phyloP scores from a whole-genome alignment of 2,329 filamentous ascomycete species.

The Conoideocrella luteorostrata region DNA sequence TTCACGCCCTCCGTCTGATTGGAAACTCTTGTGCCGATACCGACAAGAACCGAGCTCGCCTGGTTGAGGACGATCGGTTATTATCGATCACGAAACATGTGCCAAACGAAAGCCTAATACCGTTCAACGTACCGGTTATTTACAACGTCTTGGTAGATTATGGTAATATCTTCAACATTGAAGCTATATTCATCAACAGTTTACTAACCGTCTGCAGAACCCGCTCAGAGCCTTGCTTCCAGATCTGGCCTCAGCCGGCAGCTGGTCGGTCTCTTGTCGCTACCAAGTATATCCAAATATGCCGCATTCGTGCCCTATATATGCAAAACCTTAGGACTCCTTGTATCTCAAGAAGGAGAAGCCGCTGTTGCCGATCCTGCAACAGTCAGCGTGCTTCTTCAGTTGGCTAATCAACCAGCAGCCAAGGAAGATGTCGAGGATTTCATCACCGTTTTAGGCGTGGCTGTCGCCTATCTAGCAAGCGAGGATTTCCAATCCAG shows the following conservation, averaged over 20 bases:
- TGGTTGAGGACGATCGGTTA: conserved; percentile 44
- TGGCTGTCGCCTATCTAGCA: conserved; percentile 50
- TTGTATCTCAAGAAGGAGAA: conserved; percentile 48
- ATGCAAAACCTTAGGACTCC: conserved; percentile 50
- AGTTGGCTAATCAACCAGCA: conserved; percentile 36
- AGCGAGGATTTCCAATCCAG: conserved; percentile 43
- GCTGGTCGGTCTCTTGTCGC: conserved; percentile 43
- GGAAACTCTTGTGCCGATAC: conserved; percentile 60
- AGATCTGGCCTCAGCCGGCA: conserved; percentile 42
- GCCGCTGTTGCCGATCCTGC: conserved; percentile 33
- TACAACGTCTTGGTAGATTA: conserved; percentile 60
- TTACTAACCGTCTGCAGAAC: conserved; percentile 33
- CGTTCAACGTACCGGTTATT: conserved; percentile 51
- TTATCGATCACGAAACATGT: conserved; percentile 42
- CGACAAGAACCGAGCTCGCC: conserved; percentile 52
- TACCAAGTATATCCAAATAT: conserved; percentile 35
- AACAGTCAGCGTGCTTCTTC: conserved; percentile 44
- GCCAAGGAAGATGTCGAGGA: conserved; percentile 44
- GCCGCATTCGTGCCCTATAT: conserved; percentile 43
- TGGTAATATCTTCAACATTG: conserved; percentile 33
- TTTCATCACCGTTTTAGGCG: conserved; percentile 45
- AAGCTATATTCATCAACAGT: not conserved
- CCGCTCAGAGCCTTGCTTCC: conserved; percentile 50
- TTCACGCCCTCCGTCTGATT: conserved; percentile 50
- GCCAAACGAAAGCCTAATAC: conserved; percentile 38